Conservation (phyloP, 495 filamentous ascomycete species). For the Xylaria telfairii region DNA sequence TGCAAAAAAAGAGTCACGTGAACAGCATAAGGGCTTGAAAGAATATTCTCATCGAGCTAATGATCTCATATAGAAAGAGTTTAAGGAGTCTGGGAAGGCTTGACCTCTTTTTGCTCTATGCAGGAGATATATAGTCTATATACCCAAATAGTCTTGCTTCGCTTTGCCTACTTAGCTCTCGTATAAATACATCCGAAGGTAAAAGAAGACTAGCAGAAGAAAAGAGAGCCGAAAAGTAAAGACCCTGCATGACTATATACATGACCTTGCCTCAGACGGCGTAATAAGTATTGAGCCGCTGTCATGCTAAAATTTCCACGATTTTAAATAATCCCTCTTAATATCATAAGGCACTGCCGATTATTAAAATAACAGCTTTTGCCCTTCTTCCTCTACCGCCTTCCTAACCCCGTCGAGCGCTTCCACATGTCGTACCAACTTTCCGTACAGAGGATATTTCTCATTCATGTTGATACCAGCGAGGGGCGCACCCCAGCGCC, state of each 20-base stretch:
- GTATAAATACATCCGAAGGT: not conserved
- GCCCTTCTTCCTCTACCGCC: slow-evolving; percentile 23
- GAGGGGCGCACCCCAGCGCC: slow-evolving; percentile 35
- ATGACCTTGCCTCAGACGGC: not conserved
- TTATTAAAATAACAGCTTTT: not conserved
- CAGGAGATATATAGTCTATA: not conserved
- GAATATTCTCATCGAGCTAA: not conserved
- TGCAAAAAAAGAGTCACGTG: not conserved
- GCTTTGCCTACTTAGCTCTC: not conserved
- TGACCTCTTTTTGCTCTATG: not conserved
- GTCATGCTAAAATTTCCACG: not conserved
- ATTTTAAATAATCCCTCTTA: not conserved
- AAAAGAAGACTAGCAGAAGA: not conserved
- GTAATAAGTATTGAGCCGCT: not conserved
- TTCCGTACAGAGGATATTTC: slow-evolving; percentile 39
- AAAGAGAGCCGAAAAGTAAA: not conserved
- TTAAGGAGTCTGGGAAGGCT: not conserved
- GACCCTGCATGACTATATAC: not conserved
- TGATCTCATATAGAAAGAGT: not conserved
- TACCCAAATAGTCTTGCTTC: not conserved
- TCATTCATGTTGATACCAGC: slow-evolving; percentile 28
- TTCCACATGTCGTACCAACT: slow-evolving; percentile 27
- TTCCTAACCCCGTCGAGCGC: slow-evolving; percentile 29
- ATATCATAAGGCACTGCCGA: not conserved
- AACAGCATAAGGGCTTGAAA: not conserved